These are phyloP conservation scores for Gracilaria vermiculophylla DNA, from an alignment of 23 red algal genomes.

Conservation along the genomic window DNA sequence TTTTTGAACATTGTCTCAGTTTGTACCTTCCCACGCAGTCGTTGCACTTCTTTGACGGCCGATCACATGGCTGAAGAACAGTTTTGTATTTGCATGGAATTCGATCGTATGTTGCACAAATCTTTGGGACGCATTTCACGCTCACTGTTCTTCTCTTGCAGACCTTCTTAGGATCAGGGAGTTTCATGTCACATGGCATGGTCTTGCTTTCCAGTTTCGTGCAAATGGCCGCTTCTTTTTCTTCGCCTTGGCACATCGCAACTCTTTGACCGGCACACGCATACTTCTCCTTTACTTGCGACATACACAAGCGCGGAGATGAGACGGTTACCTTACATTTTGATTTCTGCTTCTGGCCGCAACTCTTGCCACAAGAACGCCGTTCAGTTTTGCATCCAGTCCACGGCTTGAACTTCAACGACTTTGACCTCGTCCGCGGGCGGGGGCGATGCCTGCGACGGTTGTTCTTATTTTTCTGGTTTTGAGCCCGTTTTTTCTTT, in stretches of 20 bases:
- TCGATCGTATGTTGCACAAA: not conserved
- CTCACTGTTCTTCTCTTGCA: not conserved
- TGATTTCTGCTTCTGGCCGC: not conserved
- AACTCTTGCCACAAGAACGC: not conserved
- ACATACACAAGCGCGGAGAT: not conserved
- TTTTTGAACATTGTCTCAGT: not conserved
- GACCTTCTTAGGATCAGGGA: not conserved
- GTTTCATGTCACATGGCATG: not conserved
- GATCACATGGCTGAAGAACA: not conserved
- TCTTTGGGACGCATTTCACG: not conserved
- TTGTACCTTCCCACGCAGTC: not conserved
- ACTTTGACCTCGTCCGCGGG: not conserved
- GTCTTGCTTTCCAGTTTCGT: not conserved
- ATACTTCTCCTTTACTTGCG: not conserved
- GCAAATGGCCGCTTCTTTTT: constrained; percentile 22
- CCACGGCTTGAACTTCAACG: not conserved
- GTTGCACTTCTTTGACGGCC: not conserved
- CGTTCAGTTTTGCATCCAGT: not conserved
- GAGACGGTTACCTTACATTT: not conserved
- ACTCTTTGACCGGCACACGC: constrained; percentile 14
- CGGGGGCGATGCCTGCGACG: not conserved
- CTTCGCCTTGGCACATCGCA: not conserved
- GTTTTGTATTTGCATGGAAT: not conserved
- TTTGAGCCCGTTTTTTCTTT: not conserved
- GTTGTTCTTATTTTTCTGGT: not conserved